Evolutionary conservation across 1,284 basidiomycete species (phyloP).

Genomic region (Anthracocystis walkeri): DNA sequence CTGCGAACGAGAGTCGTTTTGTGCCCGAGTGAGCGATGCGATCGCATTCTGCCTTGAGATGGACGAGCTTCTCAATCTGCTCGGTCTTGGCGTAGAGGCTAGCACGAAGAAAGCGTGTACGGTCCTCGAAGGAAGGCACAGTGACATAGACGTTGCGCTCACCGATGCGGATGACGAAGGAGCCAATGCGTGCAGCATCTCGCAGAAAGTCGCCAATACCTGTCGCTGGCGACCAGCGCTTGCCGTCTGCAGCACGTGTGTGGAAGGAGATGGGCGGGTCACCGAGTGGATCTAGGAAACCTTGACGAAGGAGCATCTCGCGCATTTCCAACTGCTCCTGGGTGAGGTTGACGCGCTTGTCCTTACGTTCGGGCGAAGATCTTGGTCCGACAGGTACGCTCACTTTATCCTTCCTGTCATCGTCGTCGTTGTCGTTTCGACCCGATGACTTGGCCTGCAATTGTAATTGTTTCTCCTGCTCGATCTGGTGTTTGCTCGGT

Average conservation of each 20-base stretch:
- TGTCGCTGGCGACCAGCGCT: conserved; percentile 61
- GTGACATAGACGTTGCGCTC: conserved; percentile 52
- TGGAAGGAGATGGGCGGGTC: conserved; percentile 62
- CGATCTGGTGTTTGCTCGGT: conserved; percentile 29
- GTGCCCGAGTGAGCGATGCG: conserved; percentile 53
- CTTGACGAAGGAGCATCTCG: conserved; percentile 43
- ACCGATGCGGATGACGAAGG: conserved; percentile 57
- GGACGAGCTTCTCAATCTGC: conserved; percentile 55
- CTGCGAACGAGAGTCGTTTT: conserved; percentile 55
- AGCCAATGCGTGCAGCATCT: conserved; percentile 60
- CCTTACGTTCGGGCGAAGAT: conserved; percentile 39
- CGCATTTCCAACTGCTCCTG: conserved; percentile 44
- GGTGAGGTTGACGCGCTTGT: conserved; percentile 37
- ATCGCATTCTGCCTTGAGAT: conserved; percentile 62
- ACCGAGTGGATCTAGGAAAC: conserved; percentile 51
- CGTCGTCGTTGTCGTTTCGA: background rate
- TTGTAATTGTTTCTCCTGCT: conserved; percentile 8
- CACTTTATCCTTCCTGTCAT: conserved; percentile 21
- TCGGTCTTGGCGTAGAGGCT: conserved; percentile 54
- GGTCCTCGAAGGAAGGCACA: conserved; percentile 63
- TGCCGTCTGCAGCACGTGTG: conserved; percentile 53
- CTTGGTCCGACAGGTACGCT: conserved; percentile 22
- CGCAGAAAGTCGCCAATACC: conserved; percentile 63
- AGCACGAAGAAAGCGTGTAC: conserved; percentile 56
- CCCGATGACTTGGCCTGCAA: background rate